Evolutionary conservation across 495 filamentous ascomycete species (phyloP).

Genomic region (Penicillium waksmanii): DNA sequence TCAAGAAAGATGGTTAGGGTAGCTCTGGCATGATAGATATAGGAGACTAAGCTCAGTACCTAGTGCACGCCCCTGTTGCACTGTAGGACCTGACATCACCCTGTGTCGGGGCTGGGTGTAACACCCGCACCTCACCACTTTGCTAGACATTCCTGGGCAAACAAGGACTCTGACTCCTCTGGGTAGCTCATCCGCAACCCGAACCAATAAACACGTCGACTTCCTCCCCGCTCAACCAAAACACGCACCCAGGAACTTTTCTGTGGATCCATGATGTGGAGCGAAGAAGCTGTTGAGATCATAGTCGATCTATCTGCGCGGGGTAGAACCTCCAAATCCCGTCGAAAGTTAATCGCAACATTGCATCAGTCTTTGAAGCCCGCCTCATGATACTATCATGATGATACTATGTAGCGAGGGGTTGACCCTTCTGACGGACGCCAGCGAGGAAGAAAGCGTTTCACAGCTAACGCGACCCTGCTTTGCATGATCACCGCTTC

Average conservation of each 20-base stretch:
- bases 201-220: constrained; percentile 3
- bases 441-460: background rate
- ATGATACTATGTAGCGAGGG: constrained; percentile 20
- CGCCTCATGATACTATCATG: constrained; percentile 14
- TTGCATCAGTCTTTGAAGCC: background rate
- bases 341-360: background rate
- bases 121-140: constrained; percentile 18
- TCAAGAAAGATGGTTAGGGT: background rate
- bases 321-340: background rate
- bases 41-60: constrained; percentile 7
- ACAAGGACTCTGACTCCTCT: constrained; percentile 16
- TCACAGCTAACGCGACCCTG: background rate
- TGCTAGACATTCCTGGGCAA: constrained; percentile 32
- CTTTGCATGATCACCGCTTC: constrained; percentile 19
- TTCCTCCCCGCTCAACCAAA: background rate
- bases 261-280: constrained; percentile 6
- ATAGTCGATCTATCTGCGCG: background rate
- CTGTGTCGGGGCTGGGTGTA: constrained; percentile 24
- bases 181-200: constrained; percentile 1
- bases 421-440: constrained; percentile 10
- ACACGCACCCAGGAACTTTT: background rate
- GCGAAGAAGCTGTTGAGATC: background rate
- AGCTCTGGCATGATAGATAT: constrained; percentile 31
- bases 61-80: constrained; percentile 7
- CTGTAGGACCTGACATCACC: constrained; percentile 31